Percentiles rank a stretch among this genome's conserved stretches.
phyloP scores from a whole-genome alignment of 192 early-diverging fungal genomes.

The Entrophospora sp. region DNA sequence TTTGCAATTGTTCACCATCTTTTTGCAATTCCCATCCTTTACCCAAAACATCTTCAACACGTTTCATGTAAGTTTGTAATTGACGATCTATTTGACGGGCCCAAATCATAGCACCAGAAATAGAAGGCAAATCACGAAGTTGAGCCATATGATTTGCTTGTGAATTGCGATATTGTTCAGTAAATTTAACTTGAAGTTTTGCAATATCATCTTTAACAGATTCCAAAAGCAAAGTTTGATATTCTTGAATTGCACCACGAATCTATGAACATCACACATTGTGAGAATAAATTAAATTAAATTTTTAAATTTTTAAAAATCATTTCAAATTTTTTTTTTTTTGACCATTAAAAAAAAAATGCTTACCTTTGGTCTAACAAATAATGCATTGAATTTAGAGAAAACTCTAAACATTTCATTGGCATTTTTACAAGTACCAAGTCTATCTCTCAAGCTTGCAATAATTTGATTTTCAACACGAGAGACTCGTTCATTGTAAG shows the following conservation, averaged over 20 bases:
- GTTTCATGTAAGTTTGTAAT: constrained; percentile 88
- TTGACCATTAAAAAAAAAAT: no score
- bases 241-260: constrained; percentile 99
- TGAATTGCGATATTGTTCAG: constrained; percentile 79
- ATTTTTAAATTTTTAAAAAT: no score
- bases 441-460: constrained; percentile 75
- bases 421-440: constrained; percentile 93
- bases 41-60: constrained; percentile 96
- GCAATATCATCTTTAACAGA: constrained; percentile 97
- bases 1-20: constrained; percentile 90
- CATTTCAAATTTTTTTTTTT: no score
- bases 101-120: constrained; percentile 95
- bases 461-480: constrained; percentile 98
- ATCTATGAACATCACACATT: no score
- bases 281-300: no score
- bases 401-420: constrained; percentile 99
- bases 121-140: constrained; percentile 86
- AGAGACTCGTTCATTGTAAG: constrained; percentile 91
- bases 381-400: constrained; percentile 99
- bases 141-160: constrained; percentile 84
- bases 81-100: constrained; percentile 96
- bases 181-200: constrained; percentile 93
- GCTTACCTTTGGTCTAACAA: constrained; percentile 90
- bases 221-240: constrained; percentile 96
- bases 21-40: constrained; percentile 98